Evolutionary conservation across 23 red algal genomes (phyloP).

Genomic region (Gracilaria gracilis): DNA sequence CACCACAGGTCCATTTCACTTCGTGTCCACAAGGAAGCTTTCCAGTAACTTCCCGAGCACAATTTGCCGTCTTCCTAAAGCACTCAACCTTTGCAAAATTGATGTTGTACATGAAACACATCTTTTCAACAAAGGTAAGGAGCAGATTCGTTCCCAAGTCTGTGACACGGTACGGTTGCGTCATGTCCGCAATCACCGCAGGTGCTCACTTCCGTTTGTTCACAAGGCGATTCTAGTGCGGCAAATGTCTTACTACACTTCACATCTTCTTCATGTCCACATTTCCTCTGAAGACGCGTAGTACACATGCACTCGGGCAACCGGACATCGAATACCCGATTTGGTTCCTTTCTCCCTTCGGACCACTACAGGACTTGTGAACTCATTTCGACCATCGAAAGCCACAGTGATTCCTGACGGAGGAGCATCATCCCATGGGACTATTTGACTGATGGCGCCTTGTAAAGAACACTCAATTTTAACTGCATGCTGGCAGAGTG

Average conservation of each 20-base stretch:
- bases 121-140: conserved; percentile 37
- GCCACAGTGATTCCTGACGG: conserved; percentile 18
- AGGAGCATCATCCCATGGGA: conserved; percentile 35
- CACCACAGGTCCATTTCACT: conserved; percentile 52
- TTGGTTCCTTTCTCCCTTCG: conserved; percentile 9
- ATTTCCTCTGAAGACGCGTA: conserved; percentile 24
- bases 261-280: conserved; percentile 65
- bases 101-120: conserved; percentile 34
- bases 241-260: conserved; percentile 28
- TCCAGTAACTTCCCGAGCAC: background rate
- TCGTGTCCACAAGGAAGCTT: conserved; percentile 34
- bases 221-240: conserved; percentile 33
- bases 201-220: background rate
- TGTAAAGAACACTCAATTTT: conserved; percentile 22
- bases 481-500: conserved; percentile 55
- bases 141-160: background rate
- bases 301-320: background rate
- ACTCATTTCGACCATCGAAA: conserved; percentile 1
- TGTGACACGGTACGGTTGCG: conserved; percentile 20
- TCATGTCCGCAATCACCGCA: conserved; percentile 34
- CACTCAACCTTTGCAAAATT: conserved; percentile 32
- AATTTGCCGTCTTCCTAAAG: conserved; percentile 21
- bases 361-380: conserved; percentile 45
- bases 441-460: background rate
- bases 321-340: background rate